phyloP scores from a whole-genome alignment of 2,329 filamentous ascomycete genomes.

The Aspergillus glaucus region DNA sequence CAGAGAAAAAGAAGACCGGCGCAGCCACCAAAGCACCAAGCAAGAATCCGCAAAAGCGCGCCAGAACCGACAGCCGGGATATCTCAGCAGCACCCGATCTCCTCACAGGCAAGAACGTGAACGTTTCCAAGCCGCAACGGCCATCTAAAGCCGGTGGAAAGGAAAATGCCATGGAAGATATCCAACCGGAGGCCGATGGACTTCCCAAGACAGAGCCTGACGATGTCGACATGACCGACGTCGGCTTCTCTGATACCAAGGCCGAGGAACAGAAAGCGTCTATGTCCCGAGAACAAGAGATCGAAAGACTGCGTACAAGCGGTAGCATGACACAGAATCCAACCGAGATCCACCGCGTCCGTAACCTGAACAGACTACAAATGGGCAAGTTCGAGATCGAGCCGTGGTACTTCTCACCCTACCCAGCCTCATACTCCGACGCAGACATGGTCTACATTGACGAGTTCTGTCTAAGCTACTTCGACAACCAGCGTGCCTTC shows the following conservation, averaged over 20 bases:
- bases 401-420: constrained; percentile 98
- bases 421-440: constrained; percentile 81
- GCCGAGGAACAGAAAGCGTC: constrained; percentile 31
- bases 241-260: constrained; percentile 22
- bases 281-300: constrained; percentile 74
- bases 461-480: constrained; percentile 94
- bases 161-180: constrained; percentile 50
- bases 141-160: constrained; percentile 55
- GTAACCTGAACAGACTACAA: constrained; percentile 88
- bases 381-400: constrained; percentile 90
- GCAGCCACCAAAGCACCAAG: constrained; percentile 46
- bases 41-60: constrained; percentile 54
- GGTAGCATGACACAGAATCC: constrained; percentile 99
- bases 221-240: constrained; percentile 42
- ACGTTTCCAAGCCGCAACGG: constrained; percentile 41
- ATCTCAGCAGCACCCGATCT: constrained; percentile 51
- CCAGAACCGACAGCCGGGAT: constrained; percentile 46
- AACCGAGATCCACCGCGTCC: constrained; percentile 89
- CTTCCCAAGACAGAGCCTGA: constrained; percentile 35
- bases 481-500: constrained; percentile 75
- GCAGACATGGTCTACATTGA: constrained; percentile 92
- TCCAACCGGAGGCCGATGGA: constrained; percentile 29
- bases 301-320: constrained; percentile 87
- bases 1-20: constrained; percentile 75
- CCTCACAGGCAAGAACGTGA: constrained; percentile 43